Percentiles rank a stretch among this genome's conserved stretches.
Evolutionary conservation across 345 rosid species (phyloP).

Genomic region (Brassica carinata): DNA sequence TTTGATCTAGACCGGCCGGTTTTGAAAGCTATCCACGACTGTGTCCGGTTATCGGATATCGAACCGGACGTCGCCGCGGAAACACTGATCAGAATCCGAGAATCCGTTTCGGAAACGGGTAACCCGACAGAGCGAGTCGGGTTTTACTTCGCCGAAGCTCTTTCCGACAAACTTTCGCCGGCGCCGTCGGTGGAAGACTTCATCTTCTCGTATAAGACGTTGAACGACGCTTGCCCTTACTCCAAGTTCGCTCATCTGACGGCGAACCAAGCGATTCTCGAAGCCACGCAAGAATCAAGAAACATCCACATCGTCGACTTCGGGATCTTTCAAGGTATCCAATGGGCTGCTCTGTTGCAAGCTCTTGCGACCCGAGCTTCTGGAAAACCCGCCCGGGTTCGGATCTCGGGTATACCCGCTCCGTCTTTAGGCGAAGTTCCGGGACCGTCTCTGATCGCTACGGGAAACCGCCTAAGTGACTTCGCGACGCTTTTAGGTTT

Average conservation of each 20-base stretch:
- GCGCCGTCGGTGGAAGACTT: constrained; percentile 56
- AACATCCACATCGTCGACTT: constrained; percentile 92
- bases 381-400: constrained; percentile 71
- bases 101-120: constrained; percentile 58
- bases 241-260: constrained; percentile 89
- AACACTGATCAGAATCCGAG: constrained; percentile 50
- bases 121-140: constrained; percentile 72
- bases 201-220: constrained; percentile 65
- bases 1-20: constrained; percentile 54
- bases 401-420: constrained; percentile 92
- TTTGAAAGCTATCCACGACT: constrained; percentile 59
- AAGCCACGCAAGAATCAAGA: constrained; percentile 65
- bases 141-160: constrained; percentile 73
- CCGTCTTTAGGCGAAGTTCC: constrained; percentile 70
- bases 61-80: constrained; percentile 45
- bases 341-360: constrained; percentile 86
- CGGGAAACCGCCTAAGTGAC: constrained; percentile 79
- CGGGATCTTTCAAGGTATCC: constrained; percentile 92
- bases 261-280: constrained; percentile 90
- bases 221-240: constrained; percentile 91
- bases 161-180: constrained; percentile 33
- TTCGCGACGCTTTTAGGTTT: constrained; percentile 69
- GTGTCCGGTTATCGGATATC: constrained; percentile 56
- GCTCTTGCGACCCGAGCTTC: constrained; percentile 75
- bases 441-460: constrained; percentile 59